A percentile compares a stretch with the other conserved stretches of the same genome.
phyloP scores from a whole-genome alignment of 768 basidiomycete species.

The Gloeopeniophorella convolvens region DNA sequence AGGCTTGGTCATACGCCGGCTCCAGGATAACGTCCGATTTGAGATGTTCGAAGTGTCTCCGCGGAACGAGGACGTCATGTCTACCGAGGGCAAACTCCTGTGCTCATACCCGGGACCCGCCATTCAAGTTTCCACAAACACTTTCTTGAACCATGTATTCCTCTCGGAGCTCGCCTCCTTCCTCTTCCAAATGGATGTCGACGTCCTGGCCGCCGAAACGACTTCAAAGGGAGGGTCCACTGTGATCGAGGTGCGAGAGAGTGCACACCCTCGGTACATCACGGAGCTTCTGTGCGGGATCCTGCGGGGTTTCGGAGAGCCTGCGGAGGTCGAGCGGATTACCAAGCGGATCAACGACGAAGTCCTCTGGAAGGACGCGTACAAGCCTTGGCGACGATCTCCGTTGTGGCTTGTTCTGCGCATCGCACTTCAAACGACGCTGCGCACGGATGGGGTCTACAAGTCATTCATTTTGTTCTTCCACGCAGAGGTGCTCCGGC shows the following conservation, averaged over 20 bases:
- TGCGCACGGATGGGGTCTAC: background rate
- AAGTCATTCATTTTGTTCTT: background rate
- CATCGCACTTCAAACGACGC: conserved; percentile 33
- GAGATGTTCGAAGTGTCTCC: conserved; percentile 44
- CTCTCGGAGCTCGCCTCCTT: conserved; percentile 33
- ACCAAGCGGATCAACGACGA: conserved; percentile 43
- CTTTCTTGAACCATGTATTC: conserved; percentile 28
- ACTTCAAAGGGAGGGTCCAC: conserved; percentile 28
- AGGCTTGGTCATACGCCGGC: background rate
- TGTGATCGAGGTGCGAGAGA: conserved; percentile 33
- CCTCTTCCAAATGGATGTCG: conserved; percentile 31
- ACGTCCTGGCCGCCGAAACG: conserved; percentile 29
- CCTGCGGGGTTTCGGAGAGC: conserved; percentile 32
- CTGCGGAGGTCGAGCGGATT: conserved; percentile 25
- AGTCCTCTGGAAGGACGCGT: conserved; percentile 34
- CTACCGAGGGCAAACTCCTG: conserved; percentile 35
- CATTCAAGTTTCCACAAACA: conserved; percentile 29
- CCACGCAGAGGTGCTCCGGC: background rate
- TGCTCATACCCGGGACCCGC: conserved; percentile 43
- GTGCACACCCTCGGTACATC: conserved; percentile 40
- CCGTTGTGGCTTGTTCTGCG: conserved; percentile 44
- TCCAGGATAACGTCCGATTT: conserved; percentile 16
- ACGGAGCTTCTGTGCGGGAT: conserved; percentile 42
- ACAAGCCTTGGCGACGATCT: conserved; percentile 42
- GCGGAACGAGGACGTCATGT: conserved; percentile 31